Evolutionary conservation across 768 basidiomycete genomes (phyloP), one percentile per base, ranked within the genome.

Genomic region (Roridomyces roridus): DNA sequence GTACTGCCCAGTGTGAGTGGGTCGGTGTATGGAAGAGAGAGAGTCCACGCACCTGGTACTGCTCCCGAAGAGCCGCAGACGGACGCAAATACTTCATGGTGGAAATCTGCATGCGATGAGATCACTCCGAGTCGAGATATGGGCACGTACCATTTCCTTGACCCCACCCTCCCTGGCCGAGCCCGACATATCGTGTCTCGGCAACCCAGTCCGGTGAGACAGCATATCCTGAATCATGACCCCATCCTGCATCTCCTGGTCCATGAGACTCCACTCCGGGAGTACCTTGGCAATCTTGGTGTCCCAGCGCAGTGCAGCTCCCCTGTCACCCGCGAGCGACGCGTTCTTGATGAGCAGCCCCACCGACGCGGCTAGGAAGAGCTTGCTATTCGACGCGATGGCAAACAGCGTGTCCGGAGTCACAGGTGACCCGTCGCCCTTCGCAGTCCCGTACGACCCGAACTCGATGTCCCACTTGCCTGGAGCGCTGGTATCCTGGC

Each of bases 361-460:
- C 0, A 73, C 69, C 0, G 77, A 74, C 18, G 74, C 50, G 5
- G 77, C 64, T 3, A 75, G 65, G 52, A 78, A 77, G 8, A 77
- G 67, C 60, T 78, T 78, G 68, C 70, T 73, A 60, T 78, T 80
- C 0, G 76, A 78, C 23, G 77, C 77, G 52, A 80, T 77, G 7
- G 74, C 74, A 53, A 77, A 80, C 8, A 78, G 59, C 5, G 78
- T 74, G 55, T 78, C 76, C 3, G 76, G 76, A 1, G 74, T 76
- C 5, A 78, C 65, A 9, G 72, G 74, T 1, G 70, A 49, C 1
- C 70, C 71, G 28, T 72, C 68, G 0, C 60, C 70, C 6, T 68
- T 60, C 11, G 75, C 76, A n/a, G 69, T 58, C 3, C 78, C 76
- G 55, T 73, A 77, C 5, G 70, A 69, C 0, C 70, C 71, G 46